phyloP scores from a whole-genome alignment of 2,329 filamentous ascomycete species.

The Alternaria hordeiaustralica region DNA sequence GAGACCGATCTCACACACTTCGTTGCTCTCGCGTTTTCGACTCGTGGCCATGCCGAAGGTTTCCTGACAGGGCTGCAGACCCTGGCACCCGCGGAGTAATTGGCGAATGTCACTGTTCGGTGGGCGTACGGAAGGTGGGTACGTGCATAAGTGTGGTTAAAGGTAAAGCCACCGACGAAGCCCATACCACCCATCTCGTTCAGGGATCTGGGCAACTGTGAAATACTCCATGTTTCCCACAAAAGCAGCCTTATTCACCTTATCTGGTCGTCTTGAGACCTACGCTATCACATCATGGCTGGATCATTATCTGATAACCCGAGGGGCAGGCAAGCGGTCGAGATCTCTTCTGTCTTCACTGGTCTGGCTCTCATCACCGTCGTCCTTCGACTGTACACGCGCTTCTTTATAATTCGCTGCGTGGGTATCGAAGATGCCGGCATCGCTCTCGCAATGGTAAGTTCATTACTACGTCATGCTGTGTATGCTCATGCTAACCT shows the following conservation, averaged over 20 bases:
- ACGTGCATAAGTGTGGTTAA: constrained; percentile 5
- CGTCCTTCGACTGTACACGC: constrained; percentile 38
- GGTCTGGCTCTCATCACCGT: constrained; percentile 30
- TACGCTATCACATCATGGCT: constrained; percentile 7
- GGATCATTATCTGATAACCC: constrained; percentile 20
- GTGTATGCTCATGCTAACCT: background rate
- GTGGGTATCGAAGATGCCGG: constrained; percentile 39
- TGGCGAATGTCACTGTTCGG: constrained; percentile 5
- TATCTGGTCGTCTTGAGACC: background rate
- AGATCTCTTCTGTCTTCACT: constrained; percentile 35
- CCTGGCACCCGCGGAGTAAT: constrained; percentile 1
- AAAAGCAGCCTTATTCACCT: background rate
- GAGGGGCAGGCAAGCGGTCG: constrained; percentile 31
- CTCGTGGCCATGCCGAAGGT: constrained; percentile 8
- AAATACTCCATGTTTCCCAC: constrained; percentile 10
- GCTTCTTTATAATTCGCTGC: constrained; percentile 37
- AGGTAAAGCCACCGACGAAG: constrained; percentile 1
- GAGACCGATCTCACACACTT: constrained; percentile 7
- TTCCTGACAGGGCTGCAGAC: constrained; percentile 3
- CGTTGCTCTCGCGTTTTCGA: background rate
- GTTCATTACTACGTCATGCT: background rate
- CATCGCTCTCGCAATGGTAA: constrained; percentile 36
- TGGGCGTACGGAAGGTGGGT: constrained; percentile 7
- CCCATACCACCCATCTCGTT: constrained; percentile 1
- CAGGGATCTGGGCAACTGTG: background rate